Base-by-base conservation (phyloP, 179 eudicot genomes). In the Gypsophila paniculata region DNA sequence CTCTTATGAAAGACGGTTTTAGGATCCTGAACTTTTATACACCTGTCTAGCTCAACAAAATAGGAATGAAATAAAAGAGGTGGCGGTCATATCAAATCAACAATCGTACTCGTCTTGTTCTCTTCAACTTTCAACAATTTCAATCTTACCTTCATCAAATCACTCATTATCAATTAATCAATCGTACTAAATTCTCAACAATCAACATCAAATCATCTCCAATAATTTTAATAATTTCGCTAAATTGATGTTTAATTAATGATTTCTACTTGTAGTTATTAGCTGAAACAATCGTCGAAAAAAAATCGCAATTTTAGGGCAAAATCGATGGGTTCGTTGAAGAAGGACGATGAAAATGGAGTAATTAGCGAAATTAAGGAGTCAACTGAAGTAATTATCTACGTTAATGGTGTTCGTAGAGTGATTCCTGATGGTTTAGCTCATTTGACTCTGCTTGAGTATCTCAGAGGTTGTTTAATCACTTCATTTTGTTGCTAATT, bases 371-470 rank as follows among this genome's bases (percentile, higher is more conserved):
- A 78, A 7, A 70, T 48, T 2, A 68, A 14, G 62, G 85, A 74
- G 53, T 72, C 78, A 65, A 66, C 39, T 86, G 97, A 94, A 77
- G 84, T 91, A 32, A 80, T 94, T 21, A 29, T 91, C 38, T 94
- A 88, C 58, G 81, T 94, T 62, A 94, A 94, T 81, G 97, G 99
- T 8, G 91, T 88, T 70, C 91, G 92, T 29, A 80, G 84, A 71
- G 72, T 88, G 9, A 74, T 94, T 60, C 91, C 95, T 22, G 97
- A 91, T 85, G 96, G 99, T 12, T 75, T 94, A 72, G 99, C 99
- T 76, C 96, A 94, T 72, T 61, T 90, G 62, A 94, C 99, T 72
- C 94, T 94, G 62, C 94, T 94, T 32, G 96, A 94, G 80, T 91
- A 88, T 79, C 99, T 94, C 55, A 72, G 99, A 90, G 99, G 99